A percentile compares a stretch with the other conserved stretches of the same genome.
Conservation (phyloP, 306 rosid species). For the Cyclanthera cordifolia region DNA sequence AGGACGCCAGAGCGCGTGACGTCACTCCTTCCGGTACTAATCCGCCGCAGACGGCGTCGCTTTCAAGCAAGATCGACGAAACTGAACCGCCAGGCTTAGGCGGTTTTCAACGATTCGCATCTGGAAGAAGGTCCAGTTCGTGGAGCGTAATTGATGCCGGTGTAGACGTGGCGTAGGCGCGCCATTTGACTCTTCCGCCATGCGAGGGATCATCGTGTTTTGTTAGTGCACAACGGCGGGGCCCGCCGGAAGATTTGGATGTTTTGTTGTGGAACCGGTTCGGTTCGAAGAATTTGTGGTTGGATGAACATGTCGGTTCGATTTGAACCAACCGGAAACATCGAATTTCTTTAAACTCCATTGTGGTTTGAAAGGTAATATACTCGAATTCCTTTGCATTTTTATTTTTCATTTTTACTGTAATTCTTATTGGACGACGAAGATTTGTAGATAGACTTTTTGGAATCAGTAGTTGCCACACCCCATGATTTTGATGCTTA, state of each 20-base stretch:
- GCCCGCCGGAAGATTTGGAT: slow-evolving; percentile 2
- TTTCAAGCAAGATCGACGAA: slow-evolving; percentile 42
- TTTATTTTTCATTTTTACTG: background rate
- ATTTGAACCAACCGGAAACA: background rate
- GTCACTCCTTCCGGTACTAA: slow-evolving; percentile 1
- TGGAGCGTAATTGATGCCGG: slow-evolving; percentile 20
- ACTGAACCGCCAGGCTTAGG: slow-evolving; percentile 54
- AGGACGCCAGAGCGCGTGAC: slow-evolving; percentile 1
- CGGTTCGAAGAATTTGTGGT: background rate
- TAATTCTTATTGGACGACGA: background rate
- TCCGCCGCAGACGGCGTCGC: slow-evolving; percentile 25
- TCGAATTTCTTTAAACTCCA: background rate
- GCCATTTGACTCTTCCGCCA: slow-evolving; percentile 6
- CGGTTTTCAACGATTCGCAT: slow-evolving; percentile 50
- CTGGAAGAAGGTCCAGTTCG: slow-evolving; percentile 61
- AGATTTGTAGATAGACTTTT: background rate
- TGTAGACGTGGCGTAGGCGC: background rate
- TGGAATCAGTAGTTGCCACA: background rate
- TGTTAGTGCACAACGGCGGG: slow-evolving; percentile 6
- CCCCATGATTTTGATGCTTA: background rate
- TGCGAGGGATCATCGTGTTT: slow-evolving; percentile 1
- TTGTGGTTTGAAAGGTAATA: background rate
- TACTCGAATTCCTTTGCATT: background rate
- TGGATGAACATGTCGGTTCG: background rate
- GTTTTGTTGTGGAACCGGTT: background rate